Evolutionary conservation across 2,329 filamentous ascomycete species (phyloP).

Genomic region (Drechslera avenae): DNA sequence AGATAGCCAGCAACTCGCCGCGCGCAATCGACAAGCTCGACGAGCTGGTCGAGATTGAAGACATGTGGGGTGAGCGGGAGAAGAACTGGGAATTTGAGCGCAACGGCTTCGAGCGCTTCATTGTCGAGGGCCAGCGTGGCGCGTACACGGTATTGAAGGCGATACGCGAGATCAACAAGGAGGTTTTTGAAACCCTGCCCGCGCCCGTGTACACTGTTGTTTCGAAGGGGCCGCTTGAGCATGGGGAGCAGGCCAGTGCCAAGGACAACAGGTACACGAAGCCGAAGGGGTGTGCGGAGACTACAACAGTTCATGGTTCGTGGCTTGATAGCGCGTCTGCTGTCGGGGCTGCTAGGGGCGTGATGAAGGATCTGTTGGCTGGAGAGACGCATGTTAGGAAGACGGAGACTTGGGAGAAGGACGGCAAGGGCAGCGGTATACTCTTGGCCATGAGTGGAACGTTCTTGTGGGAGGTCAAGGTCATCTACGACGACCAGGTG

Average conservation of each 20-base stretch:
- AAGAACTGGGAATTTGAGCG: conserved; percentile 2
- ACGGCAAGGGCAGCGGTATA: conserved; percentile 12
- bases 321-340: conserved; percentile 12
- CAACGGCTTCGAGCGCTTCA: conserved; percentile 17
- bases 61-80: conserved; percentile 12
- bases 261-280: background rate
- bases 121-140: conserved; percentile 24
- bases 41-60: conserved; percentile 2
- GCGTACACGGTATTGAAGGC: conserved; percentile 20
- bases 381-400: conserved; percentile 6
- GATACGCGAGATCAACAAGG: conserved; percentile 14
- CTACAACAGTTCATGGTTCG: conserved; percentile 9
- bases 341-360: conserved; percentile 11
- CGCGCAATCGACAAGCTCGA: conserved; percentile 29
- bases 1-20: conserved; percentile 19
- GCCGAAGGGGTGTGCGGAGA: conserved; percentile 8
- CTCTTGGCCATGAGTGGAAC: conserved; percentile 21
- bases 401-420: conserved; percentile 18
- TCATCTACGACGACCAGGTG: conserved; percentile 26
- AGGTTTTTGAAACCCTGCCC: conserved; percentile 13
- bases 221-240: conserved; percentile 19
- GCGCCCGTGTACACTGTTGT: conserved; percentile 27
- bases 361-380: conserved; percentile 20
- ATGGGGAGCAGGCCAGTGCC: background rate
- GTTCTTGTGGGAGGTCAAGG: conserved; percentile 26